These are phyloP conservation scores for Microdochium trichocladiopsis DNA, from an alignment of 2,329 filamentous ascomycete species.

Conservation along the genomic window DNA sequence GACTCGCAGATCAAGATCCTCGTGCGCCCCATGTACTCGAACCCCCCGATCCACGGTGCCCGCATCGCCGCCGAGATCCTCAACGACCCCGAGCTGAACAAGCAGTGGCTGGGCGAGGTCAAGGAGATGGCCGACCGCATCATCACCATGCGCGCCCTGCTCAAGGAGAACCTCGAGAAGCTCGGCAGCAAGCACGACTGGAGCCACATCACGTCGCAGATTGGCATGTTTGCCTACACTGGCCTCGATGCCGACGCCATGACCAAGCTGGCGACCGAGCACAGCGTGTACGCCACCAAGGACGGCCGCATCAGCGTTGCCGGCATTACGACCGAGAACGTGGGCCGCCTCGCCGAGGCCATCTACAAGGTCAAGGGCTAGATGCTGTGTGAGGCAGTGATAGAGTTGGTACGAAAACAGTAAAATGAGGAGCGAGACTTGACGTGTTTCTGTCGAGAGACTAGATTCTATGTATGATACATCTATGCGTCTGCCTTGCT, in stretches of 20 bases:
- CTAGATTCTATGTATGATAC: not conserved
- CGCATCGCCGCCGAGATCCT: conserved; percentile 90
- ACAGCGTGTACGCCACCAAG: conserved; percentile 96
- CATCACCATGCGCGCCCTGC: conserved; percentile 92
- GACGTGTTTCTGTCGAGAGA: not conserved
- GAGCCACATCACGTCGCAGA: conserved; percentile 97
- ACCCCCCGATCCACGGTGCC: conserved; percentile 93
- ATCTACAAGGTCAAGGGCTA: conserved; percentile 79
- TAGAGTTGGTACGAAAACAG: too few species aligned
- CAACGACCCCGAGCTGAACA: conserved; percentile 74
- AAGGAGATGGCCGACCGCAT: conserved; percentile 99
- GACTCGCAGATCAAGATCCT: conserved; percentile 98
- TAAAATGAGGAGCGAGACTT: not conserved
- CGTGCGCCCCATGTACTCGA: conserved; percentile 94
- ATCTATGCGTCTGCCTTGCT: not conserved
- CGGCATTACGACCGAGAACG: conserved; percentile 74
- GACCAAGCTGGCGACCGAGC: conserved; percentile 84
- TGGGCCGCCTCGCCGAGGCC: conserved; percentile 72
- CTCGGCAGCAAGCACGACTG: conserved; percentile 96
- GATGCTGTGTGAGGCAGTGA: not conserved
- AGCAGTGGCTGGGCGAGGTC: conserved; percentile 94
- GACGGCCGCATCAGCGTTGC: conserved; percentile 82
- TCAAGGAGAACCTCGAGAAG: conserved; percentile 92
- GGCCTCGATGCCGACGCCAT: conserved; percentile 88
- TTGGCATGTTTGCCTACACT: conserved; percentile 99